These are phyloP conservation scores for Henckelia pumila DNA, from an alignment of 257 asterid genomes.

Conservation along the genomic window DNA sequence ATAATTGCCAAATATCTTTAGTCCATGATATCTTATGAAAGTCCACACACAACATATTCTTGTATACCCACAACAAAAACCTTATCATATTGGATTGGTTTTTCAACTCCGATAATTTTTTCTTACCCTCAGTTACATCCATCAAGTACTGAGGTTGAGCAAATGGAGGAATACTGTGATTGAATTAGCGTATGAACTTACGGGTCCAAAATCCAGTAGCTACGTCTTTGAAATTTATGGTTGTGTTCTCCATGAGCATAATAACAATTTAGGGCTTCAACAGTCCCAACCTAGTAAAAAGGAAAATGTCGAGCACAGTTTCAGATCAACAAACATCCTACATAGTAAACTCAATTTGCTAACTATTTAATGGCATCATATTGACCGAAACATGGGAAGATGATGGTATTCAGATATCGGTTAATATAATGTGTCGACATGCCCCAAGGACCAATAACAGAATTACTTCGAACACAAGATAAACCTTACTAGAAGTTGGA, in stretches of 20 bases:
- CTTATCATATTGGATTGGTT: neutral
- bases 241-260: constrained; percentile 91
- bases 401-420: constrained; percentile 18
- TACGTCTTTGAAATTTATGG: constrained; percentile 83
- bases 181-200: constrained; percentile 43
- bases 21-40: neutral
- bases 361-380: neutral
- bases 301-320: constrained; percentile 27
- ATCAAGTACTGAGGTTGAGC: constrained; percentile 11
- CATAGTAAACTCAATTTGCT: constrained; percentile 12
- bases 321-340: constrained; percentile 19
- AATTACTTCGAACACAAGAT: constrained; percentile 6
- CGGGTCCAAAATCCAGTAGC: constrained; percentile 97
- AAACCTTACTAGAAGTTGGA: neutral
- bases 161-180: constrained; percentile 17
- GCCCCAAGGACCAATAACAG: constrained; percentile 23
- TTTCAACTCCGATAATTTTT: neutral
- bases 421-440: constrained; percentile 1
- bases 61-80: constrained; percentile 6
- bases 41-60: neutral
- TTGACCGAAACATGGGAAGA: neutral
- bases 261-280: constrained; percentile 88
- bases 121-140: neutral
- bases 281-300: constrained; percentile 77
- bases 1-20: neutral